Conservation (phyloP, 495 filamentous ascomycete species). For the Sabuloglossum arenarium region DNA sequence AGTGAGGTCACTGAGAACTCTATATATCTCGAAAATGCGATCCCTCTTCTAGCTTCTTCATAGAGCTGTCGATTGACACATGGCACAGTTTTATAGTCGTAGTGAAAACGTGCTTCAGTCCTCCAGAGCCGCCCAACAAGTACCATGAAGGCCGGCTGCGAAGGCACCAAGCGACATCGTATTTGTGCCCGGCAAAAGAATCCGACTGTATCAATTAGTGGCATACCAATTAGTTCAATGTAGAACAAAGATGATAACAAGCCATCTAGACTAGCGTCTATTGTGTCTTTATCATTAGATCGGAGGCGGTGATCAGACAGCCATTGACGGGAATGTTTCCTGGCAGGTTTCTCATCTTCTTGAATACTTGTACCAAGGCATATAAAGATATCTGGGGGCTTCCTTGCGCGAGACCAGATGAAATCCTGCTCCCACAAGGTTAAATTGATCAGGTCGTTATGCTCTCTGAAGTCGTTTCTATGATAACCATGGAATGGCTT, state of each 20-base stretch:
- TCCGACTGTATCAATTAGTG: background rate
- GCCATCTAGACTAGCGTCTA: background rate
- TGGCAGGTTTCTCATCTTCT: background rate
- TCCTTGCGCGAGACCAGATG: conserved; percentile 4
- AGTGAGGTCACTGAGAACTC: background rate
- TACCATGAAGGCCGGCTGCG: background rate
- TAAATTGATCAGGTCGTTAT: conserved; percentile 5
- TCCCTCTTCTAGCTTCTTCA: background rate
- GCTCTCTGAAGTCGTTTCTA: background rate
- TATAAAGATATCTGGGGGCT: conserved; percentile 1
- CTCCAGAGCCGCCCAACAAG: background rate
- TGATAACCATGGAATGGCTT: background rate
- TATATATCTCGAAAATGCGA: background rate
- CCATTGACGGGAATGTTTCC: no score
- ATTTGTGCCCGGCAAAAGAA: conserved; percentile 4
- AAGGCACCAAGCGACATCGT: background rate
- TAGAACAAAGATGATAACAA: background rate
- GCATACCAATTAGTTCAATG: background rate
- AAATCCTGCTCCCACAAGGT: conserved; percentile 5
- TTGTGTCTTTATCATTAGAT: background rate
- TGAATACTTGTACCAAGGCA: background rate
- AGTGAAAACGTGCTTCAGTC: background rate
- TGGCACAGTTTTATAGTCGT: background rate
- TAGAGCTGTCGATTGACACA: background rate
- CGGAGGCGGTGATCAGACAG: no score